phyloP scores from a whole-genome alignment of 495 filamentous ascomycete genomes.

The Hypoxylon fuscum region DNA sequence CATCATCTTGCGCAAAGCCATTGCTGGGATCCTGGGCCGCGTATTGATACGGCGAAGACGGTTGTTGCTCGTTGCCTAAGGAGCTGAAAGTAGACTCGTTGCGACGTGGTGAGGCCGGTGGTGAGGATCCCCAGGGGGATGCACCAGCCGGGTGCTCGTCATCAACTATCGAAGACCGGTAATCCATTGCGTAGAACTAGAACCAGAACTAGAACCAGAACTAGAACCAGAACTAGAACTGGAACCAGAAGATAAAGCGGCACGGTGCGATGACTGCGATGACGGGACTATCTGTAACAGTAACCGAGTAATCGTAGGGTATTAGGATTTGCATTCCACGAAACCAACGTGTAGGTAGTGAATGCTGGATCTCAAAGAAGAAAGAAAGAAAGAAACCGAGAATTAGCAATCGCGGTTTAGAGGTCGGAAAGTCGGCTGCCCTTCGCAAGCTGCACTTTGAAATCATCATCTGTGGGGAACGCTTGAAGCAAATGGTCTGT shows the following conservation, averaged over 20 bases:
- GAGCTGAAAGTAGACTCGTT: constrained; percentile 64
- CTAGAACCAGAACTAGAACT: no score
- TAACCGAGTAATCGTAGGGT: constrained; percentile 4
- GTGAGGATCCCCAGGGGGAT: constrained; percentile 81
- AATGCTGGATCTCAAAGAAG: no score
- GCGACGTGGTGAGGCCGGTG: constrained; percentile 69
- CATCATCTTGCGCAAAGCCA: constrained; percentile 51
- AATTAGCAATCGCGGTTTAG: no score
- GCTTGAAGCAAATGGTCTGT: constrained; percentile 1
- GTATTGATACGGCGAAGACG: constrained; percentile 48
- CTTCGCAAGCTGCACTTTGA: constrained; percentile 10
- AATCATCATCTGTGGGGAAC: constrained; percentile 40
- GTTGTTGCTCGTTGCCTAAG: constrained; percentile 44
- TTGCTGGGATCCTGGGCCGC: constrained; percentile 45
- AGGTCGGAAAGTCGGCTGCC: constrained; percentile 9
- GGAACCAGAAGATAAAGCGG: constrained; percentile 7
- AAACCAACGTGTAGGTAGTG: no score
- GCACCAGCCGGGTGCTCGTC: constrained; percentile 72
- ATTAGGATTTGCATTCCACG: constrained; percentile 28
- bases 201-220: no score
- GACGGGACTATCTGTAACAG: neutral
- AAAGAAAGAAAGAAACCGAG: no score
- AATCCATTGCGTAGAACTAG: constrained; percentile 71
- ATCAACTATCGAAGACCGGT: constrained; percentile 78
- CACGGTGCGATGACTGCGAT: no score